Base-by-base conservation (phyloP, 345 rosid genomes). In the Mallotus nudiflorus region DNA sequence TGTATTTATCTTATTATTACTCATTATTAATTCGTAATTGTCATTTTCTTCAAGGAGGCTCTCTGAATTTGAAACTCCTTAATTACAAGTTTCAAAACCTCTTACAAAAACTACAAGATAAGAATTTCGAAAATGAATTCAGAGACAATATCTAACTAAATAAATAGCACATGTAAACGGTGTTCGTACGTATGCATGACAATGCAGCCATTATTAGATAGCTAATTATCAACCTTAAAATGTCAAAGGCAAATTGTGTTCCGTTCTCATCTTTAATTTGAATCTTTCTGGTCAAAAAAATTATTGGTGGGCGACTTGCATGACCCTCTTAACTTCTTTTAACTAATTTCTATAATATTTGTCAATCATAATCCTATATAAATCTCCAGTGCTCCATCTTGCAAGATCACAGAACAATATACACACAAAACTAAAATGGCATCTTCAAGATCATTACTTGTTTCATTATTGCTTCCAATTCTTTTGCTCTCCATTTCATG, bases 231-330 rank as follows among this genome's bases (percentile, higher is more conserved):
- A n/a, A n/a, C n/a, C n/a, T 37, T 22, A 50, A 40, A 62, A 62
- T 40, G 50, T 40, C 66, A 62, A 40, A 1, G 6, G 50, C 28
- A 7, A 20, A 62, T 24, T 12, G 44, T 40, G 10, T 24, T 25
- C 6, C 66, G 66, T 62, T 14, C 19, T 28, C 12, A 22, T 2
- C 44, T 42, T 15, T 22, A 44, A 52, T 44, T 63, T 44, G 67
- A 63, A 44, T 63, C 14, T 44, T 24, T 63, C 52, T 44, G 22
- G 67, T 63, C 66, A 62, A 62, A 42, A 62, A 42, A 28, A 37
- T n/a, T 20, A 52, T 11, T 20, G 48, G 65, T 61, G 22, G 49
- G 29, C 20, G 19, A 40, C 49, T 40, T 61, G 45, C 46, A 19
- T 61, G 13, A 61, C 39, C 48, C 48, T 37, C 18, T 60, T 35